Base-by-base conservation (phyloP, 176 grass and related monocot species). In the Thinopyrum elongatum region DNA sequence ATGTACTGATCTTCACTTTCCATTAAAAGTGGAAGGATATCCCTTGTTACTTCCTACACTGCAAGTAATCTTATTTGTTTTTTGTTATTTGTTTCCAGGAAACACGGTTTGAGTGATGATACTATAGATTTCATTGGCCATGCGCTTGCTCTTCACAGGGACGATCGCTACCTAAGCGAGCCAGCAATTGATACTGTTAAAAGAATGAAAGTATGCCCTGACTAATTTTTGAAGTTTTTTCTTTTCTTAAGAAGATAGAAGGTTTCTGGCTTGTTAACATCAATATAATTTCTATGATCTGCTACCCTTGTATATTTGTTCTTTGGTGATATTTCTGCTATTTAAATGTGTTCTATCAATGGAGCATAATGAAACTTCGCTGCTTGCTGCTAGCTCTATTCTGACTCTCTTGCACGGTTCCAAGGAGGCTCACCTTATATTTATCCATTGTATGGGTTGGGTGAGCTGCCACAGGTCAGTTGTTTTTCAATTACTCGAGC, bases 351-450 rank as follows among this genome's bases (percentile, higher is more conserved):
- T 10, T 73, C 77, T 25, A 61, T 80, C 62, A n/a, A 55, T 71
- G 17, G 19, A 76, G 69, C 15, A n/a, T 88, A 76, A 47, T 79
- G 7, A 61, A 16, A 69, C 61, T 86, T 84, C 34, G 22, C 25
- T 91, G 55, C 8, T 42, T 88, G 33, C 65, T 86, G n/a, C 84
- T 83, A 95, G 95, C 91, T 98, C 75, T 95, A 98, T 81, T 49
- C 91, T 2, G 93, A 95, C 44, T 98, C 93, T 46, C 82, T 98
- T 88, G 90, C 91, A 38, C 90, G 95, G 57, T 95, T 98, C 79
- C 88, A 98, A 91, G 93, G 91, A 93, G 93, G 91, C 6, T 98
- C 95, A n/a, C 95, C 95, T 9, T 97, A 97, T 85, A 95, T 95
- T 71, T 97, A 97, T 74, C 92, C 95, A 77, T 91, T 97, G 47